phyloP scores from a whole-genome alignment of 2,329 filamentous ascomycete species.

The Penicillium sp. region DNA sequence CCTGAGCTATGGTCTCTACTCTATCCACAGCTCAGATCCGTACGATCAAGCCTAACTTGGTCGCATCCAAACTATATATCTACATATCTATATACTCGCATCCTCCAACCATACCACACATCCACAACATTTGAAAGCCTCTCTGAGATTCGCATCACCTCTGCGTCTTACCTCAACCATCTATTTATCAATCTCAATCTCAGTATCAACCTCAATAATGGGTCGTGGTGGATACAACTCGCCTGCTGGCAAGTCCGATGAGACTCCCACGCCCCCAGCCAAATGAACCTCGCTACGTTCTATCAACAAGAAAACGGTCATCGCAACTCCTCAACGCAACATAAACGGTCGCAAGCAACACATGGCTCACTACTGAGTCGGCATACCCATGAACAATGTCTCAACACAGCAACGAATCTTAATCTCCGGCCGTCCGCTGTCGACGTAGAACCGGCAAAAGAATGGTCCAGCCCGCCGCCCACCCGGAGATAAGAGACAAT shows the following conservation, averaged over 20 bases:
- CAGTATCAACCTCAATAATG: constrained; percentile 23
- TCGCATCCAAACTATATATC: background rate
- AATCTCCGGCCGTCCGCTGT: background rate
- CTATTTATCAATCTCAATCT: background rate
- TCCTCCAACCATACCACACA: background rate
- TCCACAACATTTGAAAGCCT: too few relatives aligned
- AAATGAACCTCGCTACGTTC: background rate
- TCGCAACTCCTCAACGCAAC: background rate
- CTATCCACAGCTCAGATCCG: background rate
- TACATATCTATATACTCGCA: background rate
- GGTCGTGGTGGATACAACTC: constrained; percentile 43
- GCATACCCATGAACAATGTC: background rate
- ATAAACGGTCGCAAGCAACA: background rate
- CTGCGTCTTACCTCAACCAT: too few relatives aligned
- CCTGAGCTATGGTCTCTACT: background rate
- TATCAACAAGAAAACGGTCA: background rate
- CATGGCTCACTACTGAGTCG: background rate
- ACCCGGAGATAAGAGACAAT: background rate
- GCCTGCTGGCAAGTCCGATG: constrained; percentile 4
- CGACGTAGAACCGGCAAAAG: background rate
- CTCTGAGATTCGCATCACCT: too few relatives aligned
- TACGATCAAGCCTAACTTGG: background rate
- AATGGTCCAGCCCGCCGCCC: background rate
- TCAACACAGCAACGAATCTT: background rate
- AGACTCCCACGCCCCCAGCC: constrained; percentile 3